phyloP scores from a whole-genome alignment of 2,329 filamentous ascomycete genomes.

The Helicocarpus griseus region DNA sequence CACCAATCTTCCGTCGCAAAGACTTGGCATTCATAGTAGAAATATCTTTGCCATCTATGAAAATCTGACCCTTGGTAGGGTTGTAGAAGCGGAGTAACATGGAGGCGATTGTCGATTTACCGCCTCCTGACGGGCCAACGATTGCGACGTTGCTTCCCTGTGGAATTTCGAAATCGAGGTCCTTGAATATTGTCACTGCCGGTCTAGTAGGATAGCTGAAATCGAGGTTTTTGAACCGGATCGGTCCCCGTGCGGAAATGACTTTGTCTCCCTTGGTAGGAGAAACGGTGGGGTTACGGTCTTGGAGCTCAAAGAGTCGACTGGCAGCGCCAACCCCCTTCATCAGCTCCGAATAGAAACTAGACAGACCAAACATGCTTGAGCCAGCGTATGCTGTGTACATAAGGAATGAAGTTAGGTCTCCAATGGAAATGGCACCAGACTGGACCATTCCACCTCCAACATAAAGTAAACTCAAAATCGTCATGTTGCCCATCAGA shows the following conservation, averaged over 20 bases:
- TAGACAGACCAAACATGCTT: conserved; percentile 85
- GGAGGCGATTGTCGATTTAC: conserved; percentile 93
- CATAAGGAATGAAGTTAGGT: conserved; percentile 95
- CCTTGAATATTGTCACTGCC: conserved; percentile 82
- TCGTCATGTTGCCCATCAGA: conserved; percentile 92
- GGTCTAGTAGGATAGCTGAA: conserved; percentile 94
- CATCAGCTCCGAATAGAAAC: conserved; percentile 98
- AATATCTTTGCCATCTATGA: conserved; percentile 77
- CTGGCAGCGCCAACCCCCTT: conserved; percentile 97
- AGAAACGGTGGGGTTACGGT: conserved; percentile 76
- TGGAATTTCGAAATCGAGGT: conserved; percentile 81
- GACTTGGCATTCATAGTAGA: conserved; percentile 86
- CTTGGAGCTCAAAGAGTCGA: conserved; percentile 89
- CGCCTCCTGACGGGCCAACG: conserved; percentile 89
- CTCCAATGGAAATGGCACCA: conserved; percentile 79
- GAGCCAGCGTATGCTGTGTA: conserved; percentile 83
- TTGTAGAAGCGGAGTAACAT: conserved; percentile 85
- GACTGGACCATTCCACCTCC: conserved; percentile 83
- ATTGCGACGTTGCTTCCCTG: conserved; percentile 93
- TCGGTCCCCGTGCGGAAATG: conserved; percentile 73
- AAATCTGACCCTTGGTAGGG: conserved; percentile 65
- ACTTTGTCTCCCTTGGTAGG: conserved; percentile 74
- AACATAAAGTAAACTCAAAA: conserved; percentile 79
- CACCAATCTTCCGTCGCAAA: conserved; percentile 79
- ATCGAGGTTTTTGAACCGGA: conserved; percentile 73